Percentiles rank a stretch among this genome's conserved stretches.
These are phyloP conservation scores for Platanthera zijinensis DNA, from an alignment of 106 monocot genomes.

Conservation along the genomic window DNA sequence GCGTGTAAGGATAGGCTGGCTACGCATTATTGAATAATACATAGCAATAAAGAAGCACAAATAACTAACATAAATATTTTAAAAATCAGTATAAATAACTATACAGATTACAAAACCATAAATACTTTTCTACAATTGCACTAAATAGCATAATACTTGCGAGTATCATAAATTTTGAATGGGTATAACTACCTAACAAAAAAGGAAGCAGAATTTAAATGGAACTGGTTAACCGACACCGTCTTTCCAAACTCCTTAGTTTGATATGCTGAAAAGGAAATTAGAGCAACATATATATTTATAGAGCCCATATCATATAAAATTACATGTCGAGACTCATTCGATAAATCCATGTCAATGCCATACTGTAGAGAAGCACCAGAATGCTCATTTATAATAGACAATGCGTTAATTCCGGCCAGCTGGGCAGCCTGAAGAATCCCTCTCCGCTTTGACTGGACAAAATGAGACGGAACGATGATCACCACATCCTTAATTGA, in stretches of 20 bases:
- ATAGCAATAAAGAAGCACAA: background rate
- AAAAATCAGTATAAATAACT: background rate
- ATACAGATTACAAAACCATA: background rate
- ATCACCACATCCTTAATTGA: slow-evolving; percentile 68
- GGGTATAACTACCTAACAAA: background rate
- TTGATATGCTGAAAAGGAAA: slow-evolving; percentile 81
- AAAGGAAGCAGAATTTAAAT: slow-evolving; percentile 28
- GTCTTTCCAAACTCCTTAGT: slow-evolving; percentile 91
- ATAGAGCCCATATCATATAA: slow-evolving; percentile 91
- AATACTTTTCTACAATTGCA: background rate
- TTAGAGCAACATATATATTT: slow-evolving; percentile 82
- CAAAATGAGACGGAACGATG: slow-evolving; percentile 75
- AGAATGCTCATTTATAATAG: slow-evolving; percentile 80
- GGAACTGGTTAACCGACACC: slow-evolving; percentile 81
- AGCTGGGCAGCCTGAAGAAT: slow-evolving; percentile 81
- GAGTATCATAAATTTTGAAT: background rate
- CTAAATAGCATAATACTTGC: background rate
- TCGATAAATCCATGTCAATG: slow-evolving; percentile 87
- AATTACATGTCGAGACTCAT: slow-evolving; percentile 76
- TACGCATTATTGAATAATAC: too few relatives aligned
- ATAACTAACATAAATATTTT: background rate
- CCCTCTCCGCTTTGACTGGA: slow-evolving; percentile 82
- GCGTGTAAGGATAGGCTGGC: too few relatives aligned
- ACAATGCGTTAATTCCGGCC: slow-evolving; percentile 82
- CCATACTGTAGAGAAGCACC: slow-evolving; percentile 97